Conservation (phyloP, 164 flowering plant genomes). For the Umbilicus rupestris region DNA sequence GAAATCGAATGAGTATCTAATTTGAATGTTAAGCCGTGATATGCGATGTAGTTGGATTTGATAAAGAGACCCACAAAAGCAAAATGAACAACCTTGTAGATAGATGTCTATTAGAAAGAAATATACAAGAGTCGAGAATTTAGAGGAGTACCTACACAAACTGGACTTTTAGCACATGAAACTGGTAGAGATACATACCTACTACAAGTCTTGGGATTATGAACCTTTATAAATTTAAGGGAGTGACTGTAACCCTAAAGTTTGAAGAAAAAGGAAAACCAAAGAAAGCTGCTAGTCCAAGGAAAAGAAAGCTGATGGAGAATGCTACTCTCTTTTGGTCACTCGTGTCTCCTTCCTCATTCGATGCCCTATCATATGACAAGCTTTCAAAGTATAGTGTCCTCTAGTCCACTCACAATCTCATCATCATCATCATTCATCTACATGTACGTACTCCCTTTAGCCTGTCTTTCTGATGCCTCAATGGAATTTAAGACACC, state of each 20-base stretch:
- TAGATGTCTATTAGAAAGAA: no score
- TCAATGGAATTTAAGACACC: slow-evolving; percentile 3
- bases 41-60: no score
- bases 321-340: slow-evolving; percentile 7
- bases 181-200: neutral
- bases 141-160: neutral
- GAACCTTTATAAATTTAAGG: neutral
- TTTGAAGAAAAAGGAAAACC: neutral
- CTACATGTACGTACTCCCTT: neutral
- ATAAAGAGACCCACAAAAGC: no score
- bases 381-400: slow-evolving; percentile 4
- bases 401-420: slow-evolving; percentile 7
- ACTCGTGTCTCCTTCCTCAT: neutral
- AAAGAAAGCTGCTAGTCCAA: slow-evolving; percentile 6
- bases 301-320: slow-evolving; percentile 5
- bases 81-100: no score
- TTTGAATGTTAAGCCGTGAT: no score
- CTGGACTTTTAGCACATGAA: neutral
- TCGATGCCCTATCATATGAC: slow-evolving; percentile 6
- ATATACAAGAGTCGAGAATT: no score
- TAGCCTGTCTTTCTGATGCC: neutral
- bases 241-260: neutral
- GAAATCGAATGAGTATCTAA: no score
- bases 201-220: neutral
- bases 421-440: slow-evolving; percentile 8